Evolutionary conservation across 179 eudicot species (phyloP).

Genomic region (Beta macrorhiza): DNA sequence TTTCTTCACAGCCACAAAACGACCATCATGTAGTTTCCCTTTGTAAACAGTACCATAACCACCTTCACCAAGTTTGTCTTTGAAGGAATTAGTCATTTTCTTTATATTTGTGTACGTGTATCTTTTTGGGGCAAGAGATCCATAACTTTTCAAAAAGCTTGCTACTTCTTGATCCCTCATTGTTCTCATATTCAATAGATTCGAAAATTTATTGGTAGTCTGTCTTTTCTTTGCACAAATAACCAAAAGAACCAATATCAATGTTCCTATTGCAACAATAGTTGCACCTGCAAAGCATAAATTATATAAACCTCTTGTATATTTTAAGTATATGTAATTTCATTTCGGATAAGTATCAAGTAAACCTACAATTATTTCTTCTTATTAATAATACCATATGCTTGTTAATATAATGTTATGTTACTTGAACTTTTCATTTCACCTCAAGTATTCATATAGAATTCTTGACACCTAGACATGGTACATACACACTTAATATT

Average conservation of each 20-base stretch:
- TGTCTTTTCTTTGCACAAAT: neutral
- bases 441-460: too few species aligned
- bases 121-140: slow-evolving; percentile 20
- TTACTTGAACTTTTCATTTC: too few species aligned
- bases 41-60: slow-evolving; percentile 23
- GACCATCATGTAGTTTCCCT: slow-evolving; percentile 22
- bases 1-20: slow-evolving; percentile 24
- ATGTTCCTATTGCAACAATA: neutral
- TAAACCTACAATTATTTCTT: too few species aligned
- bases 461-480: too few species aligned
- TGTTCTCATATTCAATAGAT: neutral
- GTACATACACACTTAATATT: too few species aligned
- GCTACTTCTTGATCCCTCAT: neutral
- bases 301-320: neutral
- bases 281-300: neutral
- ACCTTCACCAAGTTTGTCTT: slow-evolving; percentile 29
- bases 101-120: slow-evolving; percentile 14
- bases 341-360: neutral
- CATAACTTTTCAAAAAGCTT: slow-evolving; percentile 9
- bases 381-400: too few species aligned
- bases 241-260: neutral
- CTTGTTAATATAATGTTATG: too few species aligned
- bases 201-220: neutral
- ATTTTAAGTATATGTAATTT: neutral
- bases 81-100: slow-evolving; percentile 25